Percentiles rank a stretch among this genome's conserved stretches.
Conservation (phyloP, 495 filamentous ascomycete species). For the Podospora fimiseda region DNA sequence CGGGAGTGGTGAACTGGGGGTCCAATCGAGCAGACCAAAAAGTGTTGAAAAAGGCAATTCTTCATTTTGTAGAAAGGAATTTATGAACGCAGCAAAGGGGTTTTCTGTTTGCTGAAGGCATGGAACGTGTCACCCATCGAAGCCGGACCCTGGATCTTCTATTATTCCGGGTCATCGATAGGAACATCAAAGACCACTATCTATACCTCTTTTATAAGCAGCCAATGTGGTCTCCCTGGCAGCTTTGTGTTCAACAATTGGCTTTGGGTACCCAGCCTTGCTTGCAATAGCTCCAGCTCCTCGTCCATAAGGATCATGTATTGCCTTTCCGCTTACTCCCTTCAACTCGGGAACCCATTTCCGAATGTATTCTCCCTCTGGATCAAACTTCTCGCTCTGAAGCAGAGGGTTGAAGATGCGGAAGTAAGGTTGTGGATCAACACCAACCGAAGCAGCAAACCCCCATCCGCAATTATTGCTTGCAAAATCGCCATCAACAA, state of each 20-base stretch:
- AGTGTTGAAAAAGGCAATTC: too few relatives aligned
- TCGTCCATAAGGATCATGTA: conserved; percentile 75
- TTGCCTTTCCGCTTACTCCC: conserved; percentile 45
- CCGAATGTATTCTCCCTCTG: conserved; percentile 60
- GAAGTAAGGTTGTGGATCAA: conserved; percentile 90
- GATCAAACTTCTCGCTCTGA: conserved; percentile 81
- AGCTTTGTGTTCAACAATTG: conserved; percentile 67
- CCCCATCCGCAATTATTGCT: conserved; percentile 93
- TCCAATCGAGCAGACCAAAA: too few relatives aligned
- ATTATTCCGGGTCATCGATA: neutral
- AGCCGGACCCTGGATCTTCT: neutral
- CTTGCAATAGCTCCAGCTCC: conserved; percentile 52
- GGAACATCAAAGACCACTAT: conserved; percentile 10
- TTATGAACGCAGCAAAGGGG: too few relatives aligned
- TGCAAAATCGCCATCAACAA: conserved; percentile 90
- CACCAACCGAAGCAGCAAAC: conserved; percentile 70
- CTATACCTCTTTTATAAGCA: conserved; percentile 58
- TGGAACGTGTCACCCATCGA: too few relatives aligned
- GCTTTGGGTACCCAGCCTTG: conserved; percentile 66
- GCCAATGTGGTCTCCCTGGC: conserved; percentile 59
- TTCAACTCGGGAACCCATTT: conserved; percentile 67
- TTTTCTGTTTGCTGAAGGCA: too few relatives aligned
- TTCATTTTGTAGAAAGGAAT: too few relatives aligned
- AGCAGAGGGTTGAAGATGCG: conserved; percentile 82
- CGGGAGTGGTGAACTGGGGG: too few relatives aligned